Evolutionary conservation across 305 asterid genomes (phyloP).

Genomic region (Ilex paraguariensis): DNA sequence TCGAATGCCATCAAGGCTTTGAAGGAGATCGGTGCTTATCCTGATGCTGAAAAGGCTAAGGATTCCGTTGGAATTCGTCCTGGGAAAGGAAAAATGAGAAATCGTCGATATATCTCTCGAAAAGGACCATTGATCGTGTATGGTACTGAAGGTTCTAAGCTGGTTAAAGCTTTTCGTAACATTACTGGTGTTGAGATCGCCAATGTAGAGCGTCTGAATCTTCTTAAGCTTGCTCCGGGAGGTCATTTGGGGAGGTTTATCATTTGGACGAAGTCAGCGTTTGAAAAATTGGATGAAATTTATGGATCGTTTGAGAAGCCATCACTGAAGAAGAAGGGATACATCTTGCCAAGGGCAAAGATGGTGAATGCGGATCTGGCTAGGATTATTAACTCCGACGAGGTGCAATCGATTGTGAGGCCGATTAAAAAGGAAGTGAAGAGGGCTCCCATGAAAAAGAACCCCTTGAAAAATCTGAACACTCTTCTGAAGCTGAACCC

Average conservation of each 20-base stretch:
- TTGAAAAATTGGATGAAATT: constrained; percentile 66
- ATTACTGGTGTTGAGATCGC: constrained; percentile 69
- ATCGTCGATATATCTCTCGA: constrained; percentile 61
- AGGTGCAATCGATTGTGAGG: constrained; percentile 81
- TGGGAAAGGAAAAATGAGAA: constrained; percentile 87
- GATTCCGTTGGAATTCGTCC: constrained; percentile 63
- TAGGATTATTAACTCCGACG: constrained; percentile 81
- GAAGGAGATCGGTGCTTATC: constrained; percentile 61
- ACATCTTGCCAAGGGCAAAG: constrained; percentile 68
- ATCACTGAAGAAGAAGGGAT: constrained; percentile 71
- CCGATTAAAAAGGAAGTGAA: constrained; percentile 70
- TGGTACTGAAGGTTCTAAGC: constrained; percentile 76
- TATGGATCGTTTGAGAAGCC: constrained; percentile 75
- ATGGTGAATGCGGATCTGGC: constrained; percentile 94
- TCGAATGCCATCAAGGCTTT: constrained; percentile 57
- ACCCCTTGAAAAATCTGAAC: constrained; percentile 64
- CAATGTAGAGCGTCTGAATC: constrained; percentile 58
- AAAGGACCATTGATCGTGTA: constrained; percentile 77
- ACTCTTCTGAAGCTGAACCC: constrained; percentile 76
- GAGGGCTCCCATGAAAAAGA: constrained; percentile 73
- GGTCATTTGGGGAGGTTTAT: constrained; percentile 81
- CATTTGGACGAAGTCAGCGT: constrained; percentile 75
- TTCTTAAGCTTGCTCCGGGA: constrained; percentile 75
- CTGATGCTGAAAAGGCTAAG: constrained; percentile 86
- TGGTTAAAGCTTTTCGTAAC: constrained; percentile 79